These are phyloP conservation scores for Pyrenophora teres DNA, from an alignment of 2,329 filamentous ascomycete genomes.

Conservation along the genomic window DNA sequence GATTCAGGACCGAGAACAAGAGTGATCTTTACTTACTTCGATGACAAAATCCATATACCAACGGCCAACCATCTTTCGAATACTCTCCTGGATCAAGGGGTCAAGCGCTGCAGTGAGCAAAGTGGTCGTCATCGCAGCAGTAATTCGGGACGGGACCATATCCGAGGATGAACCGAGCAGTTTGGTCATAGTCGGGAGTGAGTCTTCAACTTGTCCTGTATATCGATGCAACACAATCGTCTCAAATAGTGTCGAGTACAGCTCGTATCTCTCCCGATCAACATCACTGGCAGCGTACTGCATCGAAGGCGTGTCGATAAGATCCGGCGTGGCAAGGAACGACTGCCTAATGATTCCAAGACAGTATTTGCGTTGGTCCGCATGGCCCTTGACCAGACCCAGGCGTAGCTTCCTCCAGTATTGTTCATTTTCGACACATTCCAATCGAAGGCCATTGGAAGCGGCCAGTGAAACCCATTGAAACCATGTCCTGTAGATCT, in stretches of 20 bases:
- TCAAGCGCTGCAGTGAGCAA: slow-evolving; percentile 50
- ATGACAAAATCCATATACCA: slow-evolving; percentile 49
- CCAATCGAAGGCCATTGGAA: slow-evolving; percentile 18
- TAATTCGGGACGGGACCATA: slow-evolving; percentile 41
- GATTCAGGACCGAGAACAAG: no score
- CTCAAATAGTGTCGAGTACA: slow-evolving; percentile 54
- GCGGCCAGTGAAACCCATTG: slow-evolving; percentile 39
- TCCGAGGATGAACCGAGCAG: slow-evolving; percentile 43
- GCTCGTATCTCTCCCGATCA: slow-evolving; percentile 46
- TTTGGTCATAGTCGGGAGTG: slow-evolving; percentile 49
- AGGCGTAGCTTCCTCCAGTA: slow-evolving; percentile 50
- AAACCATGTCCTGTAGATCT: slow-evolving; percentile 43
- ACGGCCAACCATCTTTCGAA: slow-evolving; percentile 52
- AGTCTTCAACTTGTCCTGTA: slow-evolving; percentile 55
- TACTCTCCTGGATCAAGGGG: slow-evolving; percentile 51
- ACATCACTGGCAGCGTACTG: slow-evolving; percentile 19
- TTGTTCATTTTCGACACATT: slow-evolving; percentile 32
- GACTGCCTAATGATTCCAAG: slow-evolving; percentile 53
- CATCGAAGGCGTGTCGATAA: slow-evolving; percentile 35
- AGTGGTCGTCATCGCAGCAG: slow-evolving; percentile 49
- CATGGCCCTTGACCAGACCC: slow-evolving; percentile 50
- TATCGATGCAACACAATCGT: slow-evolving; percentile 56
- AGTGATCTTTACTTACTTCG: slow-evolving; percentile 11
- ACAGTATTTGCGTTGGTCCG: slow-evolving; percentile 54
- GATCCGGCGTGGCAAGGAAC: slow-evolving; percentile 35